Percentiles rank a stretch among this genome's conserved stretches.
Evolutionary conservation across 352 stramenopile genomes (phyloP).

Genomic region (Pythium chondricola): DNA sequence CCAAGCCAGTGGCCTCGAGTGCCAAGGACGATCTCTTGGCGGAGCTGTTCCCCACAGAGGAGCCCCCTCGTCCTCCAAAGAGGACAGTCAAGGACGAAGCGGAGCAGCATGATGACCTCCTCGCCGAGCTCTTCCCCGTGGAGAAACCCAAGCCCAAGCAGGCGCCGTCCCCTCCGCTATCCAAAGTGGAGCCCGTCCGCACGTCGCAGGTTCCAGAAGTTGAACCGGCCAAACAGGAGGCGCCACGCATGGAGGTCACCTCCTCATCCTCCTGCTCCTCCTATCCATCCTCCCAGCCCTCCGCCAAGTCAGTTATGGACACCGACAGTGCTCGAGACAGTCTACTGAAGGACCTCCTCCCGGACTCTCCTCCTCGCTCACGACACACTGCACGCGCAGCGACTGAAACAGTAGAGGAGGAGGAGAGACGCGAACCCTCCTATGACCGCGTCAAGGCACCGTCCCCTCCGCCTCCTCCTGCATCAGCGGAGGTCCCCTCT

Average conservation of each 20-base stretch:
- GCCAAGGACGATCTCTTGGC: constrained; percentile 14
- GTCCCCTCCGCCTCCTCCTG: neutral
- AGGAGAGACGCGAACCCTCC: constrained; percentile 5
- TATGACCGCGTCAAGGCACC: neutral
- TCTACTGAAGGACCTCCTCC: constrained; percentile 47
- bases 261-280: too few species aligned
- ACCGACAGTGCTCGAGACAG: constrained; percentile 35
- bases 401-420: too few species aligned
- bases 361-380: constrained; percentile 30
- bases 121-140: constrained; percentile 16
- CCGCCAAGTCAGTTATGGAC: neutral
- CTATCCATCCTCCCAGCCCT: too few species aligned
- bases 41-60: constrained; percentile 9
- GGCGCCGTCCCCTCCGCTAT: neutral
- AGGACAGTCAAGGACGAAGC: constrained; percentile 10
- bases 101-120: constrained; percentile 18
- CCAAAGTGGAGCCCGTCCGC: too few species aligned
- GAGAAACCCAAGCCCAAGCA: neutral
- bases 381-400: constrained; percentile 1
- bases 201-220: neutral
- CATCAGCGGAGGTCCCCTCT: neutral
- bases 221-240: neutral
- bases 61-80: neutral
- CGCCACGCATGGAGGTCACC: too few species aligned
- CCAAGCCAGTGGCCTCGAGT: neutral